Percentiles rank a stretch among this genome's conserved stretches.
phyloP scores from a whole-genome alignment of 2,329 filamentous ascomycete species.

The Claviceps pazoutovae region DNA sequence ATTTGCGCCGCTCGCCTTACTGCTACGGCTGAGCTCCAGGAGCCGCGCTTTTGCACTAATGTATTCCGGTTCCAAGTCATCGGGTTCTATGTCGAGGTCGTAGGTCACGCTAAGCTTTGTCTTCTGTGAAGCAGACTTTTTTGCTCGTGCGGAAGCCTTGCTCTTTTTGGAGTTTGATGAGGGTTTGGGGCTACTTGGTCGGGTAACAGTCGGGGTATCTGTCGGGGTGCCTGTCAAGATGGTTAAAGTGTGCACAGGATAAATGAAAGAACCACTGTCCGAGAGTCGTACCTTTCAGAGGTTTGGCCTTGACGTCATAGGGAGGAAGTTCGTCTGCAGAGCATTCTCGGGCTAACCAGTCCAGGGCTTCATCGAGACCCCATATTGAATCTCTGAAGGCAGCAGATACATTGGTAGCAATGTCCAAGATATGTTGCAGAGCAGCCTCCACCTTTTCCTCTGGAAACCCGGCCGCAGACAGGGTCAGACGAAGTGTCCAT shows the following conservation, averaged over 20 bases:
- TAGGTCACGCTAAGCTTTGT: slow-evolving; percentile 37
- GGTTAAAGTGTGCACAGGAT: slow-evolving; percentile 4
- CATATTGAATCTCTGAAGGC: slow-evolving; percentile 55
- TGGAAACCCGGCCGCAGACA: slow-evolving; percentile 56
- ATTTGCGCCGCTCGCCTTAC: slow-evolving; percentile 9
- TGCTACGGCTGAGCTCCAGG: slow-evolving; percentile 33
- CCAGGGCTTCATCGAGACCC: slow-evolving; percentile 76
- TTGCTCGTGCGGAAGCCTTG: slow-evolving; percentile 19
- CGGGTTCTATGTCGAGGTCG: slow-evolving; percentile 60
- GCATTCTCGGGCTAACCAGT: slow-evolving; percentile 79
- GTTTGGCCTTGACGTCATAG: slow-evolving; percentile 40
- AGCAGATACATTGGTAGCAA: slow-evolving; percentile 46
- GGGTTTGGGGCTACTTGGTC: slow-evolving; percentile 34
- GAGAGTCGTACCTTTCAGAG: slow-evolving; percentile 23
- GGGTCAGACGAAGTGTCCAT: slow-evolving; percentile 69
- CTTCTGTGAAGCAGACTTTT: slow-evolving; percentile 8
- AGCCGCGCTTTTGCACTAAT: slow-evolving; percentile 57
- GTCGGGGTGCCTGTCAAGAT: slow-evolving; percentile 29
- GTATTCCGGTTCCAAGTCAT: slow-evolving; percentile 62
- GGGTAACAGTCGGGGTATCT: slow-evolving; percentile 36
- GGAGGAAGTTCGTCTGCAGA: slow-evolving; percentile 53
- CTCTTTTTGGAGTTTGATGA: slow-evolving; percentile 13
- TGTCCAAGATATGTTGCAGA: slow-evolving; percentile 52
- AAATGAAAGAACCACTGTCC: too few relatives aligned
- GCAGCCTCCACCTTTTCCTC: slow-evolving; percentile 47